A percentile compares a stretch with the other conserved stretches of the same genome.
These are phyloP conservation scores for Colletotrichum godetiae DNA, from an alignment of 2,329 filamentous ascomycete genomes.

Conservation along the genomic window DNA sequence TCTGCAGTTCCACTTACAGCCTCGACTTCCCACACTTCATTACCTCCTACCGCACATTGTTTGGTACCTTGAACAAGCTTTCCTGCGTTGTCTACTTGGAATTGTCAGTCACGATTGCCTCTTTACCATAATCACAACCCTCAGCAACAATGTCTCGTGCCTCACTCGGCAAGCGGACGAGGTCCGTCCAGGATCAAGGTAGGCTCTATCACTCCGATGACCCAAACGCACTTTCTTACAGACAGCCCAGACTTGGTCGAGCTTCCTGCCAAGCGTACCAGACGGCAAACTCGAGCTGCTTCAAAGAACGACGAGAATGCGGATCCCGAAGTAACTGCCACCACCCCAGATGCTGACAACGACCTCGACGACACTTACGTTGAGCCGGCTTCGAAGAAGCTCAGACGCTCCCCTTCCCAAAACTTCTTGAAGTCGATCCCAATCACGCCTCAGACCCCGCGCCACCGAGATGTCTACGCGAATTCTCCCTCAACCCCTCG, in stretches of 20 bases:
- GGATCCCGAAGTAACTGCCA: constrained; percentile 56
- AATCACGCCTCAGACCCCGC: constrained; percentile 78
- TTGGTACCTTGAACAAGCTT: neutral
- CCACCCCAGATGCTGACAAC: constrained; percentile 57
- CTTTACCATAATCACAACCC: neutral
- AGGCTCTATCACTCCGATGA: constrained; percentile 7
- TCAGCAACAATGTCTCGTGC: constrained; percentile 37
- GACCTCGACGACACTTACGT: constrained; percentile 50
- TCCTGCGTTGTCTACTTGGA: neutral
- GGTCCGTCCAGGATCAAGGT: constrained; percentile 38
- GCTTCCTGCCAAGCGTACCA: constrained; percentile 58
- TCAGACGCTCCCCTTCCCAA: constrained; percentile 43
- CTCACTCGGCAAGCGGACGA: constrained; percentile 40
- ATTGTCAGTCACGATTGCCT: constrained; percentile 15
- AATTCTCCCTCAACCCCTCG: constrained; percentile 82
- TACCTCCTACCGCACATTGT: constrained; percentile 4
- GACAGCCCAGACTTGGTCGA: constrained; percentile 32
- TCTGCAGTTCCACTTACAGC: constrained; percentile 31
- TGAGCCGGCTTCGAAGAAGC: constrained; percentile 40
- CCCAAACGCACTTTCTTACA: constrained; percentile 10
- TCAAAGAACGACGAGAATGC: constrained; percentile 75
- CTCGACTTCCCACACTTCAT: neutral
- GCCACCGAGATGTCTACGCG: constrained; percentile 82
- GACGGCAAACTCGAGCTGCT: constrained; percentile 54
- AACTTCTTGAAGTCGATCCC: constrained; percentile 57